Conservation (phyloP, 768 basidiomycete species). For the Auricularia heimuer region DNA sequence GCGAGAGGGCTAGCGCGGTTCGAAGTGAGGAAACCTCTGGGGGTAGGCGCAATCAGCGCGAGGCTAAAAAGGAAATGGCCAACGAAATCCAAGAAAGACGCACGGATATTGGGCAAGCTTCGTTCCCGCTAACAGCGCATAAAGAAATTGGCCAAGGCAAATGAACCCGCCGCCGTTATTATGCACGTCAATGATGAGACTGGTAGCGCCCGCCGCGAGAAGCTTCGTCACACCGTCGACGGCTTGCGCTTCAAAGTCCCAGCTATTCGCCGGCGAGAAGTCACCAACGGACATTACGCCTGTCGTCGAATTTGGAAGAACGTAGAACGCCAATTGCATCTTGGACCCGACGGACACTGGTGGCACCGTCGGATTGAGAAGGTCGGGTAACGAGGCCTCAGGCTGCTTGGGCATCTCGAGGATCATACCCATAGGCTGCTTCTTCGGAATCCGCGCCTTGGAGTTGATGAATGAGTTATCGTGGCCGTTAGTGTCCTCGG, state of each 20-base stretch:
- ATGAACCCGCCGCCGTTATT: constrained; percentile 31
- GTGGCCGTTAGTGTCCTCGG: constrained; percentile 39
- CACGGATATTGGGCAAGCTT: constrained; percentile 39
- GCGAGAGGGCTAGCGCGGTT: constrained; percentile 47
- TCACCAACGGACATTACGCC: constrained; percentile 4
- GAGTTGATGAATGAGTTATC: constrained; percentile 24
- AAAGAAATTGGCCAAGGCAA: constrained; percentile 53
- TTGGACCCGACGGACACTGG: too few species aligned
- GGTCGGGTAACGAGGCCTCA: too few species aligned
- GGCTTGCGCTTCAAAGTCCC: constrained; percentile 6
- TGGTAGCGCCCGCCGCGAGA: constrained; percentile 4
- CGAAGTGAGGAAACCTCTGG: constrained; percentile 48
- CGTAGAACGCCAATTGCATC: neutral
- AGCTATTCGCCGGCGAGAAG: constrained; percentile 6
- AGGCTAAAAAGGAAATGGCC: neutral
- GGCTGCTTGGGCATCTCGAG: too few species aligned
- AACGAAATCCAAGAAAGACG: constrained; percentile 13
- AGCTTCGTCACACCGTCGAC: constrained; percentile 2
- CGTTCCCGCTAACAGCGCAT: constrained; percentile 41
- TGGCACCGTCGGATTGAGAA: too few species aligned
- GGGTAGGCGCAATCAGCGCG: neutral
- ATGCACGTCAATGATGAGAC: constrained; percentile 9
- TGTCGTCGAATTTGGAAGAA: neutral
- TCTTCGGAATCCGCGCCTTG: constrained; percentile 6
- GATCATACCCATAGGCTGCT: neutral